These are phyloP conservation scores for Amylocystis lapponica DNA, from an alignment of 768 basidiomycete species.

Conservation along the genomic window DNA sequence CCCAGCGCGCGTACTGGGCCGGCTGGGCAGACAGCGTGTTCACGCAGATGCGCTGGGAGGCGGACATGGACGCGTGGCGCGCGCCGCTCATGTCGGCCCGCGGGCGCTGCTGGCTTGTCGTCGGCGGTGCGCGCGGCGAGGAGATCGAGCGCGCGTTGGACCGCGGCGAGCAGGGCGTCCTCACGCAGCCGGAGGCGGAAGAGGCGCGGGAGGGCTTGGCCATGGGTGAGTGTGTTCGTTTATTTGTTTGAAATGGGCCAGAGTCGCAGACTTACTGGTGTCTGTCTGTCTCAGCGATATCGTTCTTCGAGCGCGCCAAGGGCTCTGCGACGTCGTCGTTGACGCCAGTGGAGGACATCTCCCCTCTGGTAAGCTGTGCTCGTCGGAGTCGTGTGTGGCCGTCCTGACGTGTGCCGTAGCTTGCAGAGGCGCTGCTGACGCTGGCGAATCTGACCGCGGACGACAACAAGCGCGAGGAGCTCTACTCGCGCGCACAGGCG, in stretches of 20 bases:
- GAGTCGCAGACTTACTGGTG: not conserved
- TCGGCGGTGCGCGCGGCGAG: slow-evolving; percentile 51
- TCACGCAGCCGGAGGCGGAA: slow-evolving; percentile 43
- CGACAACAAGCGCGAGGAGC: slow-evolving; percentile 39
- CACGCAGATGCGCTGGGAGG: slow-evolving; percentile 59
- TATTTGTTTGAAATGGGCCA: slow-evolving; percentile 28
- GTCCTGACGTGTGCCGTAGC: slow-evolving; percentile 20
- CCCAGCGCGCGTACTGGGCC: slow-evolving; percentile 52
- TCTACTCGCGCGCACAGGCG: slow-evolving; percentile 45
- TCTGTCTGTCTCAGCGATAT: slow-evolving; percentile 23
- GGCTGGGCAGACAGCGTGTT: slow-evolving; percentile 57
- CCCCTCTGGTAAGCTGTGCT: slow-evolving; percentile 14
- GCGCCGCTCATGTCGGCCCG: slow-evolving; percentile 39
- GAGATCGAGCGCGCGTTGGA: slow-evolving; percentile 51
- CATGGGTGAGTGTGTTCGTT: slow-evolving; percentile 36
- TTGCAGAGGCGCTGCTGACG: slow-evolving; percentile 52
- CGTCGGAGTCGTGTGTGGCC: not conserved
- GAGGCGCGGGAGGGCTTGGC: slow-evolving; percentile 49
- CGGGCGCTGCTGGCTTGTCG: slow-evolving; percentile 50
- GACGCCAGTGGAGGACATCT: slow-evolving; percentile 12
- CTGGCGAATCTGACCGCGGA: slow-evolving; percentile 55
- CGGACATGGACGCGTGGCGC: slow-evolving; percentile 46
- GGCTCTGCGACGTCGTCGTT: slow-evolving; percentile 12
- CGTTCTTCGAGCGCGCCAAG: slow-evolving; percentile 29
- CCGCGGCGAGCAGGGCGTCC: slow-evolving; percentile 31